A percentile compares a stretch with the other conserved stretches of the same genome.
phyloP scores from a whole-genome alignment of 768 basidiomycete genomes.

The Lactarius quietus region DNA sequence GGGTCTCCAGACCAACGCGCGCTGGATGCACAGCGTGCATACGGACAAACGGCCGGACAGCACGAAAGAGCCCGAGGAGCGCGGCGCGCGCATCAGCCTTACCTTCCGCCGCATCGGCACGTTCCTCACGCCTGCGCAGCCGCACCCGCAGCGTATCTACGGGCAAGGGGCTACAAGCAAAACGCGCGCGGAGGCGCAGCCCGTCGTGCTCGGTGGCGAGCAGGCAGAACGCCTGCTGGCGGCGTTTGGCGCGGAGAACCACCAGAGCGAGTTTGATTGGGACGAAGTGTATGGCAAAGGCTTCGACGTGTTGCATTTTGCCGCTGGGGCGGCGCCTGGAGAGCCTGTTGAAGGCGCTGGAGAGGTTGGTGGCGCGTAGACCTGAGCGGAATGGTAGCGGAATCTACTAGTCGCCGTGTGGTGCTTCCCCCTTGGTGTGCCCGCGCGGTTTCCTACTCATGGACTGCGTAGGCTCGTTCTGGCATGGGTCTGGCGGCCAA shows the following conservation, averaged over 20 bases:
- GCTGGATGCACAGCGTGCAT: constrained; percentile 75
- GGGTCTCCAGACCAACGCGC: constrained; percentile 66
- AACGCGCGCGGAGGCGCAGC: constrained; percentile 47
- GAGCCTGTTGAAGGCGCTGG: background rate
- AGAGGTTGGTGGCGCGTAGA: background rate
- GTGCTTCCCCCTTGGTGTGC: background rate
- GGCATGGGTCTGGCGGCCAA: background rate
- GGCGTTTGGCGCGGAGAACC: constrained; percentile 75
- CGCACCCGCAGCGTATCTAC: constrained; percentile 51
- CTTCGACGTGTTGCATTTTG: constrained; percentile 60
- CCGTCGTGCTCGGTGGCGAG: constrained; percentile 50
- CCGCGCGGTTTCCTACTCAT: too few relatives aligned
- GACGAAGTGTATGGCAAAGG: constrained; percentile 59
- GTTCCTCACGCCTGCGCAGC: constrained; percentile 46
- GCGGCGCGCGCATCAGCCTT: constrained; percentile 71
- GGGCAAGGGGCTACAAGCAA: constrained; percentile 74
- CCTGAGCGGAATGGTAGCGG: background rate
- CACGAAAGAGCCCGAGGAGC: constrained; percentile 55
- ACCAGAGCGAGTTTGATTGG: constrained; percentile 68
- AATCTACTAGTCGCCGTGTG: background rate
- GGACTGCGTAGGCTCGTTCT: background rate
- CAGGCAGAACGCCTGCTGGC: constrained; percentile 49
- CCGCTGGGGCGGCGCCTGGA: background rate
- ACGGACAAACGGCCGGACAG: constrained; percentile 63
- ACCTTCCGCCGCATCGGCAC: constrained; percentile 80